A percentile compares a stretch with the other conserved stretches of the same genome.
Conservation (phyloP, 257 asterid species). For the Nicotiana benthamiana region DNA sequence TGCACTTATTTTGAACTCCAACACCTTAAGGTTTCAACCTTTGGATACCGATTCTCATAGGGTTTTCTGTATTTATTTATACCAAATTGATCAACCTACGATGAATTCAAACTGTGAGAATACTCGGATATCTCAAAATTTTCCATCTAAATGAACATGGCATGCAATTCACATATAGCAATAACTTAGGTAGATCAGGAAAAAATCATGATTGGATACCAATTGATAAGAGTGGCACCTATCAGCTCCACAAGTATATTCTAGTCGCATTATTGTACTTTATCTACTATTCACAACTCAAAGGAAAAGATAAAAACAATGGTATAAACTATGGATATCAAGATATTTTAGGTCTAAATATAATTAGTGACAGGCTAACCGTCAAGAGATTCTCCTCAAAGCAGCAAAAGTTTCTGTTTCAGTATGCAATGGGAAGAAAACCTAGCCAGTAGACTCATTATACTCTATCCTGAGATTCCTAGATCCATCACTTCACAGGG, state of each 20-base stretch:
- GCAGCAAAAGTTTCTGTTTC: conserved; percentile 6
- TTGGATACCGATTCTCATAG: too few species aligned
- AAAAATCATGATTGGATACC: too few species aligned
- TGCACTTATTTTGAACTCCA: too few species aligned
- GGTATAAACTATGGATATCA: conserved; percentile 8
- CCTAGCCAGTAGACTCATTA: conserved; percentile 22
- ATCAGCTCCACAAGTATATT: conserved; percentile 7
- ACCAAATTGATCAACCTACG: not conserved
- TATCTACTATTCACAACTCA: conserved; percentile 18
- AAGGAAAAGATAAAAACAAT: not conserved
- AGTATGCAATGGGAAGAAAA: conserved; percentile 24
- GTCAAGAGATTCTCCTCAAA: conserved; percentile 14
- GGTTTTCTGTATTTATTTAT: not conserved
- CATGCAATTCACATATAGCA: not conserved
- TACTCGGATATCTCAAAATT: too few species aligned
- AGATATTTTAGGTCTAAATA: conserved; percentile 10
- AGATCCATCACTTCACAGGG: conserved; percentile 34
- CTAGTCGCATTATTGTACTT: conserved; percentile 23
- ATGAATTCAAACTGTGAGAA: not conserved
- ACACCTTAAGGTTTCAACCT: too few species aligned
- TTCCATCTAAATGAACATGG: not conserved
- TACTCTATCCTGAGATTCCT: conserved; percentile 14
- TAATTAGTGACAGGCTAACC: not conserved
- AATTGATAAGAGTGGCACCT: not conserved
- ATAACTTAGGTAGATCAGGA: not conserved